Conservation (phyloP, 192 early-diverging fungal species). For the Umbelopsis ramanniana region DNA sequence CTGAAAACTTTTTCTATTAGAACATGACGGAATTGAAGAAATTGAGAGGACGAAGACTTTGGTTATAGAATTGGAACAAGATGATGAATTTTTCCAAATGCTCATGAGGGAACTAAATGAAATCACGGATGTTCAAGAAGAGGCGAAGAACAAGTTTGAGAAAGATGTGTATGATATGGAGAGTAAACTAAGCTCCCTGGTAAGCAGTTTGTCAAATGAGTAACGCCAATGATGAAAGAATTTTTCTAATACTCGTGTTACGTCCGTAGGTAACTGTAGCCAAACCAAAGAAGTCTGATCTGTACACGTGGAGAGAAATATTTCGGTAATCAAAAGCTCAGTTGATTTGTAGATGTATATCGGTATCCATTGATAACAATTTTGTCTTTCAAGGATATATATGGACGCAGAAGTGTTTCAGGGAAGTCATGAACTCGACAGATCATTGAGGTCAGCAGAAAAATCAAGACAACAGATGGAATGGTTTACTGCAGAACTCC, state of each 20-base stretch:
- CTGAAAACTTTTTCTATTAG: not conserved
- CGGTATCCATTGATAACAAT: not conserved
- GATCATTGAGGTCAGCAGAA: slow-evolving; percentile 50
- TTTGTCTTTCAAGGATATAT: slow-evolving; percentile 45
- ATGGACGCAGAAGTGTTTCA: slow-evolving; percentile 74
- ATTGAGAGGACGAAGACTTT: slow-evolving; percentile 12
- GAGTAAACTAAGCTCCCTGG: slow-evolving; percentile 26
- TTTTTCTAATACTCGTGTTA: not conserved
- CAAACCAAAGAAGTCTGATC: slow-evolving; percentile 60
- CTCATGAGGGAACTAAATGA: slow-evolving; percentile 31
- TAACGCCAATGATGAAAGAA: not conserved
- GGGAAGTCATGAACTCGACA: slow-evolving; percentile 63
- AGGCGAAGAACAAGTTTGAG: slow-evolving; percentile 26
- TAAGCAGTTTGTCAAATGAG: not conserved
- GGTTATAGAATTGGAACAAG: slow-evolving; percentile 40
- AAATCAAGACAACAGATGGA: slow-evolving; percentile 62
- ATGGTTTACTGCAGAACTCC: slow-evolving; percentile 60
- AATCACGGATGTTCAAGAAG: slow-evolving; percentile 18
- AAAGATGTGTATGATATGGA: slow-evolving; percentile 31
- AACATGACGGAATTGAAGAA: not conserved
- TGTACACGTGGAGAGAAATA: slow-evolving; percentile 75
- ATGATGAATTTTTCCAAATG: slow-evolving; percentile 43
- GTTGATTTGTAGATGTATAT: not conserved
- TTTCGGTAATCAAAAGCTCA: slow-evolving; percentile 38
- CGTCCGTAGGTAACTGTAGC: not conserved